phyloP scores from a whole-genome alignment of 2,329 filamentous ascomycete species.

The Phialophora expanda region DNA sequence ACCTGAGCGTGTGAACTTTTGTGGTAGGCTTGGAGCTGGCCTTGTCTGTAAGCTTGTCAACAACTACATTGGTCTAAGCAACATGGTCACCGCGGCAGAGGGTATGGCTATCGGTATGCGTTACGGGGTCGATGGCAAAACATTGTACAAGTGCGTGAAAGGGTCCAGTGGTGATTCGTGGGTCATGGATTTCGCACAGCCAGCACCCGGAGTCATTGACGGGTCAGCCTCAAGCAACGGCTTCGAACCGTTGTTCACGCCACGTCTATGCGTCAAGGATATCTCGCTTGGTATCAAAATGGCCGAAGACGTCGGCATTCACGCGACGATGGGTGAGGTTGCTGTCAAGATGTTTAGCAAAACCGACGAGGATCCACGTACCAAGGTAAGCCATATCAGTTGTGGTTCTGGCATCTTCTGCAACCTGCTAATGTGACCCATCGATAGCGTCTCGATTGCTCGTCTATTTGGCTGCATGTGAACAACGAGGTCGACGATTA shows the following conservation, averaged over 20 bases:
- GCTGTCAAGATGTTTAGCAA: conserved; percentile 15
- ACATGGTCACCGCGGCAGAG: conserved; percentile 16
- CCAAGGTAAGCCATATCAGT: conserved; percentile 15
- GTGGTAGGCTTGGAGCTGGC: conserved; percentile 18
- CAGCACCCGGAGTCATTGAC: conserved; percentile 23
- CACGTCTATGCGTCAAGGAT: conserved; percentile 23
- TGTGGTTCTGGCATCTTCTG: neutral
- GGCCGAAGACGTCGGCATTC: conserved; percentile 16
- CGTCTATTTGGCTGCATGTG: conserved; percentile 22
- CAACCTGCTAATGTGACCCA: conserved; percentile 2
- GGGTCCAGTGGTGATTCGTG: conserved; percentile 26
- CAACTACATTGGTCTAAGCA: conserved; percentile 28
- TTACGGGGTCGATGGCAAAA: conserved; percentile 17
- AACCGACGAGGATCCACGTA: conserved; percentile 18
- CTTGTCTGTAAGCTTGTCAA: conserved; percentile 26
- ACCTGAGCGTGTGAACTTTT: conserved; percentile 17
- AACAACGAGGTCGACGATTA: neutral
- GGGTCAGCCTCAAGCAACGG: conserved; percentile 17
- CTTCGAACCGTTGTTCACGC: conserved; percentile 13
- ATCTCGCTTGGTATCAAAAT: conserved; percentile 16
- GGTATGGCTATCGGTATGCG: conserved; percentile 26
- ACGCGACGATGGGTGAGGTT: conserved; percentile 19
- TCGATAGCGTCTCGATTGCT: conserved; percentile 15
- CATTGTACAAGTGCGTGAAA: conserved; percentile 21
- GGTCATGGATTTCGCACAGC: conserved; percentile 15